These are phyloP conservation scores for Scleromitrula shiraiana DNA, from an alignment of 2,329 filamentous ascomycete genomes.

Conservation along the genomic window DNA sequence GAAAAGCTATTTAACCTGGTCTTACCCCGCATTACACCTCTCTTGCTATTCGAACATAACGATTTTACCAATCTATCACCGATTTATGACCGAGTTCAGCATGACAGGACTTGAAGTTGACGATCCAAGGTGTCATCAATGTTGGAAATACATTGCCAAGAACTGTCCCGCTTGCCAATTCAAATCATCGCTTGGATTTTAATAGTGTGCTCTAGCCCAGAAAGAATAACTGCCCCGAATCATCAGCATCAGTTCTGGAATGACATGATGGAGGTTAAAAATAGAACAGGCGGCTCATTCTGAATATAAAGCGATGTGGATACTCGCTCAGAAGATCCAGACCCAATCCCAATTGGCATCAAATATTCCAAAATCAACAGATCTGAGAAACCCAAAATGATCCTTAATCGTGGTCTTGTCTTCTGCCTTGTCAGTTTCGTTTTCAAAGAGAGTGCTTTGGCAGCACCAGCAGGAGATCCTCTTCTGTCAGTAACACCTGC, in stretches of 20 bases:
- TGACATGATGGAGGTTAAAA: too few relatives aligned
- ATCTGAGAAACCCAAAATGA: too few relatives aligned
- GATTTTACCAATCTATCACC: not conserved
- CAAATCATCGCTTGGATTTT: not conserved
- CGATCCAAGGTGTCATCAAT: not conserved
- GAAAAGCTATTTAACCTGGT: not conserved
- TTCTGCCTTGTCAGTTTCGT: slow-evolving; percentile 7
- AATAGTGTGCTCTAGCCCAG: not conserved
- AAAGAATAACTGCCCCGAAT: not conserved
- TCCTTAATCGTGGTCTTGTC: not conserved
- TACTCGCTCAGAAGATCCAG: too few relatives aligned
- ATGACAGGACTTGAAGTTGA: not conserved
- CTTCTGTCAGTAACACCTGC: too few relatives aligned
- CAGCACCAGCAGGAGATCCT: slow-evolving; percentile 23
- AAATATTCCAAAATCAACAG: too few relatives aligned
- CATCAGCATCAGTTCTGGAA: too few relatives aligned
- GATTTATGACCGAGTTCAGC: not conserved
- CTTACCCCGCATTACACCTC: not conserved
- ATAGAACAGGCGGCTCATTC: not conserved
- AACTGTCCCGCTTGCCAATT: not conserved
- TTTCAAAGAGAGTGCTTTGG: slow-evolving; percentile 5
- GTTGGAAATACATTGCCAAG: not conserved
- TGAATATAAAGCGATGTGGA: not conserved
- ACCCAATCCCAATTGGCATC: too few relatives aligned
- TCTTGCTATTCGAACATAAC: not conserved